Evolutionary conservation across 116 monocot genomes (phyloP), one percentile per base, ranked within the genome.

Genomic region (Zostera marina): DNA sequence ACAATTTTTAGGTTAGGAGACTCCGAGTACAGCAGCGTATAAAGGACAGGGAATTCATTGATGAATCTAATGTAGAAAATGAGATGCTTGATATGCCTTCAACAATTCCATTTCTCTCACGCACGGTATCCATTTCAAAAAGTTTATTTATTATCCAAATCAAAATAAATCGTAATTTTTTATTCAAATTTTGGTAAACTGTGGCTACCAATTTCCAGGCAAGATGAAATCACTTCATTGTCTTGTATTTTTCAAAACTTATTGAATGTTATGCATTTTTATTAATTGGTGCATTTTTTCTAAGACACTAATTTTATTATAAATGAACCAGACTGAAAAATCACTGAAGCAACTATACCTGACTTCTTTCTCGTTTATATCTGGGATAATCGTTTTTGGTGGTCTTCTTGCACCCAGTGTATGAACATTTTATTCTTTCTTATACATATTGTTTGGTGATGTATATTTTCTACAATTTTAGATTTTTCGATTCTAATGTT

Each of bases 31-130:
- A 91, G 43, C 82, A 91, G 44, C 75, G 86, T n/a, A 82, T 91
- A 57, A 82, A 76, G 56, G 75, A 63, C 63, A 68, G 61, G n/a
- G 75, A 85, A 47, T 79, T 42, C 43, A 58, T 63, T 44, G 61
- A 62, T 41, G 74, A 68, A 47, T 41, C 22, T 22, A 56, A 10
- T 17, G 80, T 82, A 49, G 91, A 85, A 58, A 91, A 68, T 66
- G 91, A 91, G 68, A 86, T 91, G 91, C 91, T 77, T 45, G 86
- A 82, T 8, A 91, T 91, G 41, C 80, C 91, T 43, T 91, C 91
- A 23, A 78, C 86, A 52, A 85, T 91, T 64, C 91, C 91, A 24
- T 91, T 91, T 69, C 63, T 82, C 44, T 75, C 91, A 55, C 53
- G 66, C 44, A 68, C 80, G 82, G 88, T 83, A 13, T 54, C 45